A percentile compares a stretch with the other conserved stretches of the same genome.
Evolutionary conservation across 768 basidiomycete species (phyloP).

Genomic region (Dacryopinax primogenitus): DNA sequence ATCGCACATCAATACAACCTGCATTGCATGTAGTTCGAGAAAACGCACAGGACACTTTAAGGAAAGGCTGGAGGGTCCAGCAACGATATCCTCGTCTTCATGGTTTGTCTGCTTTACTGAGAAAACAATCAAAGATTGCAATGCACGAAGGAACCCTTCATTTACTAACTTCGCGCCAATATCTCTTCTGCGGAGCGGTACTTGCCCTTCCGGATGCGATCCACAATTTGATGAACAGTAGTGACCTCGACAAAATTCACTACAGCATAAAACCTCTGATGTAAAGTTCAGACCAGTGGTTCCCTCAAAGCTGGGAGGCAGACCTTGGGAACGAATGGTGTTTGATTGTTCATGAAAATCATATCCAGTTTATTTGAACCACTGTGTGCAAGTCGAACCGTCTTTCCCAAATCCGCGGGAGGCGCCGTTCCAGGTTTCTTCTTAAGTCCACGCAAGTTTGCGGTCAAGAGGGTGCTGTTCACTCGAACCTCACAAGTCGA

Average conservation of each 20-base stretch:
- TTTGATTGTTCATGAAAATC: conserved; percentile 81
- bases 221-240: conserved; percentile 54
- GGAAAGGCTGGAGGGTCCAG: conserved; percentile 79
- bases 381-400: conserved; percentile 33
- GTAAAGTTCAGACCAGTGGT: not conserved
- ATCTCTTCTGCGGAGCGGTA: conserved; percentile 52
- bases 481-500: conserved; percentile 83
- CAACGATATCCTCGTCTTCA: conserved; percentile 84
- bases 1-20: conserved; percentile 8
- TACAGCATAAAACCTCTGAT: conserved; percentile 72
- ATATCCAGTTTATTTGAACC: conserved; percentile 63
- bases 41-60: conserved; percentile 80
- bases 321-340: conserved; percentile 62
- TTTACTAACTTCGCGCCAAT: conserved; percentile 48
- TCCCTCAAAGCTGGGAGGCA: not conserved
- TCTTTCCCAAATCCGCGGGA: conserved; percentile 55
- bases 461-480: conserved; percentile 52
- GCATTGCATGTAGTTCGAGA: not conserved
- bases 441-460: conserved; percentile 81
- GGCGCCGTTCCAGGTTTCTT: conserved; percentile 91
- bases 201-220: conserved; percentile 54
- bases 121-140: not conserved
- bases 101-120: conserved; percentile 46
- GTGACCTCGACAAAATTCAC: conserved; percentile 76
- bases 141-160: not conserved